Base-by-base conservation (phyloP, 2,329 filamentous ascomycete genomes). In the Amylocarpus encephaloides region DNA sequence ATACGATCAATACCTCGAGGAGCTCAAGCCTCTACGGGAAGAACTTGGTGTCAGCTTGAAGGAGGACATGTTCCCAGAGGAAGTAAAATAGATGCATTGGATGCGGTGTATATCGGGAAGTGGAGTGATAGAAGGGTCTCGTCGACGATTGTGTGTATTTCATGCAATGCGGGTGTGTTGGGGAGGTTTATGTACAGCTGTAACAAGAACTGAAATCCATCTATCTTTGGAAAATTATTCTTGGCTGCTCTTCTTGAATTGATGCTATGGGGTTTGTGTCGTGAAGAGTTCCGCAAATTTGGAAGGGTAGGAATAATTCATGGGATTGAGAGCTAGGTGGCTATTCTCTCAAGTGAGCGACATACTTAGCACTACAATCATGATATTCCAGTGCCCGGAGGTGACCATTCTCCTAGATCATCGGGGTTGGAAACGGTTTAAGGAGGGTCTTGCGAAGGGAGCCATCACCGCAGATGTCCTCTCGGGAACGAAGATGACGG, bases 1-100 rank as follows among this genome's bases (percentile, higher is more conserved):
- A 78, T 98, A 98, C 77, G 81, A 96, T 68, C 86, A 95, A 77
- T 96, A 95, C 75, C 83, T 98, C 55, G 79, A 88, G 68, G 88
- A 95, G 77, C 88, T 98, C 63, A 89, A 95, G 79, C 79, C 85
- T 59, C 78, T 97, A 66, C 85, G 91, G 66, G 88, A 95, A 79
- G 92, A 97, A 77, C 83, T 97, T 58, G 92, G 92, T 64, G 82
- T 97, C 65, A 76, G 82, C 60, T 80, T 96, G 64, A 95, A 93
- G 79, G 92, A 97, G 79, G 83, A 88, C 66, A 78, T 97, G 71
- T 97, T 90, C 75, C 90, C 92, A 53, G 79, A 83, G 42, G 55
- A 57, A 48, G 39, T 58, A 34, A 64, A 63, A 57, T 62, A 64
- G 56, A 58, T 50, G 49, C 41, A 16, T 47, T 34, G 36, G 46